These are phyloP conservation scores for Polysphondylium violaceum DNA, from an alignment of 78 protist species.

Conservation along the genomic window DNA sequence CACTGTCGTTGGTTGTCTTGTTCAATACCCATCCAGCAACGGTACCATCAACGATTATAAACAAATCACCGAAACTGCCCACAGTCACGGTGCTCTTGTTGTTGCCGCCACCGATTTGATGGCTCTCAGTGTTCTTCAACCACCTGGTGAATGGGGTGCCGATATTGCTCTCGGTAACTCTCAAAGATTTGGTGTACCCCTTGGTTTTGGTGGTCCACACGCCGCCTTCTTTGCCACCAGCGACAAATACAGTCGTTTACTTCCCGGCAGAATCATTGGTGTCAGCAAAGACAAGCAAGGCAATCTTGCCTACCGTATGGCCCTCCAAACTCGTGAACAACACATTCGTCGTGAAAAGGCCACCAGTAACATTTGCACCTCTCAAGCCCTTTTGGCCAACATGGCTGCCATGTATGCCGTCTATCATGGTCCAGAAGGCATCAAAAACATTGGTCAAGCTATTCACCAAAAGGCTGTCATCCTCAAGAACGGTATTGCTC, in stretches of 20 bases:
- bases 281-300: constrained; percentile 89
- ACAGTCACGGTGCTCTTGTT: constrained; percentile 56
- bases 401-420: constrained; percentile 96
- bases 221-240: constrained; percentile 97
- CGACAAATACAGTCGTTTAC: constrained; percentile 86
- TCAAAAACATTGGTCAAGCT: constrained; percentile 89
- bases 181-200: constrained; percentile 98
- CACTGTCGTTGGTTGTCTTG: constrained; percentile 84
- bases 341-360: constrained; percentile 98
- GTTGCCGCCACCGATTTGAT: constrained; percentile 94
- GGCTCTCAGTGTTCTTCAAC: constrained; percentile 89
- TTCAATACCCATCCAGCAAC: constrained; percentile 94
- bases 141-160: constrained; percentile 91
- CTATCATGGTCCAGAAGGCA: constrained; percentile 99
- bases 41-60: constrained; percentile 87
- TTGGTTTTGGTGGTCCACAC: constrained; percentile 99
- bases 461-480: constrained; percentile 83
- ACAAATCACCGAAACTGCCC: constrained; percentile 61
- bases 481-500: constrained; percentile 79
- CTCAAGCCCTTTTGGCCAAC: constrained; percentile 98
- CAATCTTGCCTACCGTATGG: constrained; percentile 94
- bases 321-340: constrained; percentile 99
- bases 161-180: constrained; percentile 96
- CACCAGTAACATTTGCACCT: constrained; percentile 98
- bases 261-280: constrained; percentile 99